phyloP scores from a whole-genome alignment of 129 eudicot genomes.

The Kitagawia praeruptora region DNA sequence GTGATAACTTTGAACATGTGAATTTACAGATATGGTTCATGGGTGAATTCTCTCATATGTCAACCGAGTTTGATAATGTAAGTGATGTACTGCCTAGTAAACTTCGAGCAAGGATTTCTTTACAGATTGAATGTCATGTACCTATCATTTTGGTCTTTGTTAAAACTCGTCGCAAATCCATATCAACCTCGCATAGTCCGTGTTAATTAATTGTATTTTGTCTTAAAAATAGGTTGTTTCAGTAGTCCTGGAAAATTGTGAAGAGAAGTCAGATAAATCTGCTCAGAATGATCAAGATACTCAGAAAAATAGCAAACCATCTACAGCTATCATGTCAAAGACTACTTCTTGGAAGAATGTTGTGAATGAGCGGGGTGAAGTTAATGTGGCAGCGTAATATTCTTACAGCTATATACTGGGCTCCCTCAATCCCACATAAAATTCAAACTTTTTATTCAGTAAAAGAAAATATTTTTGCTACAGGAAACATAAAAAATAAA shows the following conservation, averaged over 20 bases:
- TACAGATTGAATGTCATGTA: background rate
- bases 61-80: constrained; percentile 59
- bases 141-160: background rate
- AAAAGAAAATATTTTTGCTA: background rate
- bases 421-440: background rate
- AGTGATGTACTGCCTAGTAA: constrained; percentile 14
- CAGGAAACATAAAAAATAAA: background rate
- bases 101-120: background rate
- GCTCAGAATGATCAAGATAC: constrained; percentile 23
- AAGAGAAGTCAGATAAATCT: constrained; percentile 17
- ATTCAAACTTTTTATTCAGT: background rate
- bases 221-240: constrained; percentile 45
- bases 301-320: constrained; percentile 23
- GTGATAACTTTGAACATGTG: constrained; percentile 10
- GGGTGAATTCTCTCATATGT: constrained; percentile 61
- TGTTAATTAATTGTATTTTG: constrained; percentile 6
- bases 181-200: background rate
- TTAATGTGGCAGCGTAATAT: constrained; percentile 40
- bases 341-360: constrained; percentile 58
- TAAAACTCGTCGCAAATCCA: background rate
- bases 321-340: constrained; percentile 30
- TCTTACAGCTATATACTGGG: background rate
- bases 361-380: constrained; percentile 53
- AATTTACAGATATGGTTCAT: constrained; percentile 62
- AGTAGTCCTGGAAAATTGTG: constrained; percentile 59